Base-by-base conservation (phyloP, 148 eudicot genomes). In the Persicaria tinctoria region DNA sequence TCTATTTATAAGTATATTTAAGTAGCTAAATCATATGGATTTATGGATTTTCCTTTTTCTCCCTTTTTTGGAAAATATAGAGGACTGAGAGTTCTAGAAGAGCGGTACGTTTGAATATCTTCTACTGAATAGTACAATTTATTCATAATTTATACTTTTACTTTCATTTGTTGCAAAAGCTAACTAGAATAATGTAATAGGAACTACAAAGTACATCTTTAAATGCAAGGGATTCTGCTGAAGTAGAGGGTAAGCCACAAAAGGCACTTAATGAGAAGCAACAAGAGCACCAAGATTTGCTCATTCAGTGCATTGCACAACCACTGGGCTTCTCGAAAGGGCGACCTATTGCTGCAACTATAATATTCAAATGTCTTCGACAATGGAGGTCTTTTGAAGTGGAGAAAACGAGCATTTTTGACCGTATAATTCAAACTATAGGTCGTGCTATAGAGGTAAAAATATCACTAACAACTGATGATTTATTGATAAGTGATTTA, bases 301-400 rank as follows among this genome's bases (percentile, higher is more conserved):
- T 91, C 79, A 90, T 89, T 75, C 88, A 89, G 41, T 93, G 97
- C 79, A 79, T 93, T 68, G 88, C 98, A 53, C 96, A 93, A 78
- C 93, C 84, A 69, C 89, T 93, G 71, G 94, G 97, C 53, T 91
- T 93, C 78, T 80, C 88, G 17, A 91, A 77, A 81, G 98, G 87
- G 32, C 82, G 94, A 54, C 93, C 98, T 44, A 86, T 91, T 81
- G 93, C 97, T 76, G 98, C 98, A 17, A 91, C 94, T 80, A 89
- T 91, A 68, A 93, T 93, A 74, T 93, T 86, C 88, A 93, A 89
- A 83, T 93, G 98, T 83, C 90, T 93, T 55, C 79, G 91, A 75
- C 96, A 93, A 62, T 93, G 98, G 98, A 82, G 90, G 78, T 90
- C 97, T 51, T 88, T 93, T 80, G 98, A 93, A 85, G 98, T 85